phyloP scores from a whole-genome alignment of 495 filamentous ascomycete species.

The Podospora sp. region DNA sequence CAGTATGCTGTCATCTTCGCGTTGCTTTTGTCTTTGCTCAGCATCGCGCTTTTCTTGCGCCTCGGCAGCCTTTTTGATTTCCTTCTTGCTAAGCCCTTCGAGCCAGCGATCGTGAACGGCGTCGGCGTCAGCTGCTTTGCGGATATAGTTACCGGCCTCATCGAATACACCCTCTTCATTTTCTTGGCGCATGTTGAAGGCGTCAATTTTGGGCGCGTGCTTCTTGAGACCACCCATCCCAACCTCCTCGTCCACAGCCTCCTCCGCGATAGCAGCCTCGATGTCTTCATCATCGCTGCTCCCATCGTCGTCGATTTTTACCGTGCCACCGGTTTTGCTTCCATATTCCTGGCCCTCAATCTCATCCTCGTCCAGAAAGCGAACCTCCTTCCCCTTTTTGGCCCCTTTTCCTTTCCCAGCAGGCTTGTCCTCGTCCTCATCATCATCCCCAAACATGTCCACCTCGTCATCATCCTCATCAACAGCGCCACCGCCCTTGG shows the following conservation, averaged over 20 bases:
- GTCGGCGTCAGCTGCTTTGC: conserved; percentile 87
- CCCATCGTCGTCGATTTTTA: conserved; percentile 52
- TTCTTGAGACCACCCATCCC: conserved; percentile 89
- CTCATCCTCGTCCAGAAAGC: conserved; percentile 71
- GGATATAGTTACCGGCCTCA: conserved; percentile 83
- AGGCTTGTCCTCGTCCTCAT: conserved; percentile 43
- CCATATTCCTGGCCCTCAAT: conserved; percentile 84
- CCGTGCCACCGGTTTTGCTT: conserved; percentile 71
- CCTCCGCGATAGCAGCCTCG: conserved; percentile 64
- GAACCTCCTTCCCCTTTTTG: conserved; percentile 78
- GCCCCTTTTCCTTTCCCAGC: conserved; percentile 37
- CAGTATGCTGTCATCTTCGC: conserved; percentile 70
- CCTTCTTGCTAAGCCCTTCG: conserved; percentile 87
- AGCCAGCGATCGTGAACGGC: conserved; percentile 91
- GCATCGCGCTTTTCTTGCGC: conserved; percentile 86
- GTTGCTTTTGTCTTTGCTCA: conserved; percentile 67
- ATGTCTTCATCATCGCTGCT: conserved; percentile 73
- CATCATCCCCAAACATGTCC: conserved; percentile 92
- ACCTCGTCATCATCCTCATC: conserved; percentile 64
- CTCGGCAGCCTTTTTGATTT: conserved; percentile 83
- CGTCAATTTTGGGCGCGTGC: conserved; percentile 93
- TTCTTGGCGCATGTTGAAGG: conserved; percentile 90
- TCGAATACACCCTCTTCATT: conserved; percentile 94
- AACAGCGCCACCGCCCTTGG: conserved; percentile 34
- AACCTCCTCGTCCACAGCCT: conserved; percentile 80